A percentile compares a stretch with the other conserved stretches of the same genome.
phyloP scores from a whole-genome alignment of 768 basidiomycete genomes.

The Agaricus bisporus region DNA sequence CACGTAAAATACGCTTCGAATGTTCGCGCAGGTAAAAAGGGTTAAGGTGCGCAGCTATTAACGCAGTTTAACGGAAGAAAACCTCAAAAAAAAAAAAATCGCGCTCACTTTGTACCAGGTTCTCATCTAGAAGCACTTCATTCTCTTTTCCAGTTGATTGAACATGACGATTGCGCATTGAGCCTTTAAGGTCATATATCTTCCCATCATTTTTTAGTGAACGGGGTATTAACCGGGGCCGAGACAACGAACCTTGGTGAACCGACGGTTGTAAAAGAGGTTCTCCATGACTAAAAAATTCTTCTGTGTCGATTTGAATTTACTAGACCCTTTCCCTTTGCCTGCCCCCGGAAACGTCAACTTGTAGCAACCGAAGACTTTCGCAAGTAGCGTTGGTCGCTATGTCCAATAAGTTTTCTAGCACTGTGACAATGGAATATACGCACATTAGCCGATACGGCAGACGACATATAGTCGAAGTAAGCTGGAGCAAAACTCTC shows the following conservation, averaged over 20 bases:
- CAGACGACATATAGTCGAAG: constrained; percentile 97
- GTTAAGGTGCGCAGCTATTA: constrained; percentile 69
- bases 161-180: constrained; percentile 89
- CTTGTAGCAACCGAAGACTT: constrained; percentile 96
- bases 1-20: constrained; percentile 85
- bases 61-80: constrained; percentile 7
- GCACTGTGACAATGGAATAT: not conserved
- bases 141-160: constrained; percentile 86
- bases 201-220: constrained; percentile 20
- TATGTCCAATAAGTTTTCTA: constrained; percentile 23
- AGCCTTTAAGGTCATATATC: constrained; percentile 98
- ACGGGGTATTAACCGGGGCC: constrained; percentile 30
- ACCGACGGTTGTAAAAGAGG: constrained; percentile 87
- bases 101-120: constrained; percentile 78
- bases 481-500: constrained; percentile 96
- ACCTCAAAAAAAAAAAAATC: not conserved
- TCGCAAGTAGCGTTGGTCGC: constrained; percentile 93
- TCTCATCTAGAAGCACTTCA: constrained; percentile 94
- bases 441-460: constrained; percentile 76
- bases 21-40: constrained; percentile 97
- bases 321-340: constrained; percentile 58
- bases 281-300: constrained; percentile 98
- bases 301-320: constrained; percentile 82
- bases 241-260: constrained; percentile 61
- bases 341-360: constrained; percentile 82